A percentile compares a stretch with the other conserved stretches of the same genome.
phyloP scores from a whole-genome alignment of 2,329 filamentous ascomycete genomes.

The Mycocentrospora acerina region DNA sequence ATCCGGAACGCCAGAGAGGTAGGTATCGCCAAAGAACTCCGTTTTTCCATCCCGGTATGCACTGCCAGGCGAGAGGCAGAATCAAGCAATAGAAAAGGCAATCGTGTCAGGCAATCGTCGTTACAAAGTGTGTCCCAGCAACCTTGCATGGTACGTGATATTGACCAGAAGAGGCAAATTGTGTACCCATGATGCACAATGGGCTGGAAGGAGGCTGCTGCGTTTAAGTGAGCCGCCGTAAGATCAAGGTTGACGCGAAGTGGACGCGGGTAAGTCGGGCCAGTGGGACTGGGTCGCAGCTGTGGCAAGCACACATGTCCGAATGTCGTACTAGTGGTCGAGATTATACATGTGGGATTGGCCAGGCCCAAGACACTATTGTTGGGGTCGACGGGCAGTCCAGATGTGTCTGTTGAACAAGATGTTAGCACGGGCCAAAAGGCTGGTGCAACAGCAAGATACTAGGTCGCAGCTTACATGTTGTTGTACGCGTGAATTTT shows the following conservation, averaged over 20 bases:
- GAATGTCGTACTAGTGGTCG: slow-evolving; percentile 11
- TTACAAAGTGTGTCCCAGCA: no score
- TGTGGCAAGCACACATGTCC: slow-evolving; percentile 13
- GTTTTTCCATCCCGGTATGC: slow-evolving; percentile 12
- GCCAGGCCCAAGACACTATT: slow-evolving; percentile 26
- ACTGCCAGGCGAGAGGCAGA: background rate
- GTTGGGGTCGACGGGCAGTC: slow-evolving; percentile 49
- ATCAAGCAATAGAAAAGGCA: no score
- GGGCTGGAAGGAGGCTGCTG: no score
- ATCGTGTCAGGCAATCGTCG: no score
- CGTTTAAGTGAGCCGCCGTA: no score
- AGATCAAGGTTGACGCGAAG: background rate
- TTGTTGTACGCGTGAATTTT: slow-evolving; percentile 72
- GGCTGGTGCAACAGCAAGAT: slow-evolving; percentile 23
- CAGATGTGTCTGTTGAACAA: slow-evolving; percentile 48
- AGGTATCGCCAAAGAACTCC: slow-evolving; percentile 27
- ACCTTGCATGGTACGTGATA: no score
- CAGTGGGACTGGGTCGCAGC: slow-evolving; percentile 9
- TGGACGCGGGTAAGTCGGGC: slow-evolving; percentile 8
- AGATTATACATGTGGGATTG: slow-evolving; percentile 16
- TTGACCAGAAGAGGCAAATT: no score
- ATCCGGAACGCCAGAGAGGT: slow-evolving; percentile 29
- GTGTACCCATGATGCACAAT: no score
- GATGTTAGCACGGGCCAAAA: slow-evolving; percentile 28
- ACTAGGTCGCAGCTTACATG: slow-evolving; percentile 63